phyloP scores from a whole-genome alignment of 2,329 filamentous ascomycete species.

The Trichoderma sp. region DNA sequence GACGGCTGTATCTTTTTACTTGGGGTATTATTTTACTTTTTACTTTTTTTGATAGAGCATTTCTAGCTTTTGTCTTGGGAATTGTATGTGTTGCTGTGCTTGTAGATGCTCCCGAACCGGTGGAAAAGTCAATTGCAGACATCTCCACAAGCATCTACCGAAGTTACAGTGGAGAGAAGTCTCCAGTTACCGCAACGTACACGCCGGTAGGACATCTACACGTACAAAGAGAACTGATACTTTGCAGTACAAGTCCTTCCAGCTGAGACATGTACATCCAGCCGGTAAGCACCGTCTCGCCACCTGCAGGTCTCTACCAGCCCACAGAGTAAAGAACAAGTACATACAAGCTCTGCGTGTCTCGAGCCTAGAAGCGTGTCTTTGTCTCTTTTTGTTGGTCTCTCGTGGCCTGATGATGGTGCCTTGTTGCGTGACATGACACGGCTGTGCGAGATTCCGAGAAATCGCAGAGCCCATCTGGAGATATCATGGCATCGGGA shows the following conservation, averaged over 20 bases:
- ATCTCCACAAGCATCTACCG: background rate
- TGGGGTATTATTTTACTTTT: background rate
- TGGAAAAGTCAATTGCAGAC: background rate
- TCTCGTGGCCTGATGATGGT: background rate
- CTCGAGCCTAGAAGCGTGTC: too few relatives aligned
- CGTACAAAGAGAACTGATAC: background rate
- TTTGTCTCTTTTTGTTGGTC: background rate
- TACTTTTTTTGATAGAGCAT: background rate
- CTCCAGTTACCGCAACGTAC: background rate
- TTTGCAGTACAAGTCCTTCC: background rate
- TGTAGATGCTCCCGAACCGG: background rate
- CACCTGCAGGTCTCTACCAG: background rate
- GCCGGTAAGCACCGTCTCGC: background rate
- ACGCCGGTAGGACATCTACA: background rate
- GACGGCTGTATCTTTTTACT: background rate
- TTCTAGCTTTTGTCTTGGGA: background rate
- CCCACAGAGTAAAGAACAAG: background rate
- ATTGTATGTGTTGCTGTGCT: background rate
- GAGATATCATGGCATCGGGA: background rate
- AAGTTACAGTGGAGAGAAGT: background rate
- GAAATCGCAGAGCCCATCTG: background rate
- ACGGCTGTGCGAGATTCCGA: constrained; percentile 1
- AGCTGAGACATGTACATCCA: background rate
- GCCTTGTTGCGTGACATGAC: background rate
- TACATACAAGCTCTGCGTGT: background rate